Evolutionary conservation across 1,139 yeast genomes (phyloP), one percentile per base, ranked within the genome.

Genomic region (Wickerhamomyces sp.): DNA sequence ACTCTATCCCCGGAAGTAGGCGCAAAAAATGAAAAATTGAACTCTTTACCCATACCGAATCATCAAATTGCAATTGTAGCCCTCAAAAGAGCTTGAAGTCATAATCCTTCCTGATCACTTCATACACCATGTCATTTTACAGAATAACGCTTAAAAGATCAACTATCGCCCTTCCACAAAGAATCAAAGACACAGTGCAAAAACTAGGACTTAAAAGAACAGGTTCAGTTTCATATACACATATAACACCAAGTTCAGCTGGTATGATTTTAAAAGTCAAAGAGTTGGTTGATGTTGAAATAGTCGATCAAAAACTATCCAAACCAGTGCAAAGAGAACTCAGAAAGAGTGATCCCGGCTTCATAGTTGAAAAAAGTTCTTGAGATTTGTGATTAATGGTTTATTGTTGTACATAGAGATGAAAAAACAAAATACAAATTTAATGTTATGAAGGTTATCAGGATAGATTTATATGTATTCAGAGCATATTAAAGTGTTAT

Each of bases 261-360:
- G 96, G 95, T 62, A 83, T 84, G 69, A 75, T 93, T 49, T 79
- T 89, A 42, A 73, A 78, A 49, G 88, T 93, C 45, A 93, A 93
- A 65, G 98, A 93, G 64, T 72, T 93, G 47, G 93, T 93, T n/a
- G 78, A 78, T 47, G 94, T 93, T 31, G 94, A 90, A 56, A 71
- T 90, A 38, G 83, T 85, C 9, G 81, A 81, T 40, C 67, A 72
- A 35, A 66, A 64, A 27, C 65, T 78, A 57, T 64, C 79, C 2
- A 73, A 70, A 42, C 63, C 65, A n/a, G 71, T 84, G 57, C 71
- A 81, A 60, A 72, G 82, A 46, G 60, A 59, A n/a, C 72, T 71
- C 39, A 76, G 91, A 66, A 83, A 78, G 61, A 72, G 75, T 45
- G 75, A 75, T 42, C 80, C 88, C 11, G 95, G 95, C 0, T 84